phyloP scores from a whole-genome alignment of 441 rosid genomes.

The Bruguiera hainesii region DNA sequence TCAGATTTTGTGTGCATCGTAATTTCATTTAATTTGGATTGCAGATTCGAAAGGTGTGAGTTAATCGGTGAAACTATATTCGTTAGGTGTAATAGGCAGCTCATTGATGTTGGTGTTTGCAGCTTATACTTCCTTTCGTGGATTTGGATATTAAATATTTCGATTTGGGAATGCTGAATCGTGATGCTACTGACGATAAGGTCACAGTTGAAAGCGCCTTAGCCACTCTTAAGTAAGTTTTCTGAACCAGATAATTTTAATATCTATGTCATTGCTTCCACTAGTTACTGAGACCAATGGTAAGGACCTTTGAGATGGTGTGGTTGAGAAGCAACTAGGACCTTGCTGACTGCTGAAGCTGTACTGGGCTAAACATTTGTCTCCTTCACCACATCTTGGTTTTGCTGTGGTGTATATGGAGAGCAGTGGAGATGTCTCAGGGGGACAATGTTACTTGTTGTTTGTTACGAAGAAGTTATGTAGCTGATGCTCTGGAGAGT shows the following conservation, averaged over 20 bases:
- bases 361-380: too few species aligned
- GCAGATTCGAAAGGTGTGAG: too few species aligned
- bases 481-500: background rate
- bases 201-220: conserved; percentile 83
- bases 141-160: conserved; percentile 87
- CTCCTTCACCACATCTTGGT: too few species aligned
- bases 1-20: background rate
- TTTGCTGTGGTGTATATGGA: background rate
- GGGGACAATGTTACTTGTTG: background rate
- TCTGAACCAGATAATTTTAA: background rate
- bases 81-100: conserved; percentile 5
- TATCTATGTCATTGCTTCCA: background rate
- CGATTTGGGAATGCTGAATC: conserved; percentile 82
- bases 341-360: too few species aligned
- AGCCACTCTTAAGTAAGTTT: conserved; percentile 76
- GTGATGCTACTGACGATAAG: conserved; percentile 80
- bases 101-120: conserved; percentile 31
- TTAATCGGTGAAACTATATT: background rate
- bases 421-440: background rate
- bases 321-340: too few species aligned
- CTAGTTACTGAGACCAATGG: background rate
- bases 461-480: background rate
- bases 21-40: background rate
- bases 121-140: conserved; percentile 79
- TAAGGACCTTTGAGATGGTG: too few species aligned